These are phyloP conservation scores for Cenchrus americanus DNA, from an alignment of 176 grass and related monocot genomes.

Conservation along the genomic window DNA sequence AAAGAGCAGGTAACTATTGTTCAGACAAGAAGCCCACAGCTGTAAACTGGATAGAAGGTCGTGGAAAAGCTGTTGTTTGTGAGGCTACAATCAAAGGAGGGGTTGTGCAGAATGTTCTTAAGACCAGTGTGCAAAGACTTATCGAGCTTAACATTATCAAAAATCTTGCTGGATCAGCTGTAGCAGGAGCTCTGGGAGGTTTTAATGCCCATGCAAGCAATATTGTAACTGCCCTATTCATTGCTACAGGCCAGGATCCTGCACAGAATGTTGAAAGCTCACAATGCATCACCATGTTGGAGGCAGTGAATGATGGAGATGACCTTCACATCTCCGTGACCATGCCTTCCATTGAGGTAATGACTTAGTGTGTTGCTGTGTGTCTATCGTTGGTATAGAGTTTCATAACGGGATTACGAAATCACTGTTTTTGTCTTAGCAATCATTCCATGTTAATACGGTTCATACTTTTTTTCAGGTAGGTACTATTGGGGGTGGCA, in stretches of 20 bases:
- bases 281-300: constrained; percentile 83
- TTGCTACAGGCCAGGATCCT: constrained; percentile 85
- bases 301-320: constrained; percentile 58
- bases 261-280: constrained; percentile 93
- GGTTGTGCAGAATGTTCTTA: constrained; percentile 62
- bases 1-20: constrained; percentile 72
- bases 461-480: constrained; percentile 47
- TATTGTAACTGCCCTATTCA: constrained; percentile 72
- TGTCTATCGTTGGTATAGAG: not conserved
- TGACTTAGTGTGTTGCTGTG: not conserved
- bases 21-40: constrained; percentile 81
- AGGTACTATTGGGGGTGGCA: constrained; percentile 84
- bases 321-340: constrained; percentile 83
- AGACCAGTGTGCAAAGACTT: constrained; percentile 64
- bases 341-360: constrained; percentile 86
- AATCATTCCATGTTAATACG: constrained; percentile 9
- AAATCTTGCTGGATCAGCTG: constrained; percentile 81
- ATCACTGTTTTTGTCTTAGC: not conserved
- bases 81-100: constrained; percentile 71
- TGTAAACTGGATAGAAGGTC: constrained; percentile 85
- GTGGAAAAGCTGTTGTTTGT: constrained; percentile 84
- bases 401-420: constrained; percentile 12
- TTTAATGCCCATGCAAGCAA: constrained; percentile 94
- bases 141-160: constrained; percentile 77
- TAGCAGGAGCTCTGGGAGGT: constrained; percentile 72